phyloP scores from a whole-genome alignment of 495 filamentous ascomycete species.

The Hypoxylon intermedium region DNA sequence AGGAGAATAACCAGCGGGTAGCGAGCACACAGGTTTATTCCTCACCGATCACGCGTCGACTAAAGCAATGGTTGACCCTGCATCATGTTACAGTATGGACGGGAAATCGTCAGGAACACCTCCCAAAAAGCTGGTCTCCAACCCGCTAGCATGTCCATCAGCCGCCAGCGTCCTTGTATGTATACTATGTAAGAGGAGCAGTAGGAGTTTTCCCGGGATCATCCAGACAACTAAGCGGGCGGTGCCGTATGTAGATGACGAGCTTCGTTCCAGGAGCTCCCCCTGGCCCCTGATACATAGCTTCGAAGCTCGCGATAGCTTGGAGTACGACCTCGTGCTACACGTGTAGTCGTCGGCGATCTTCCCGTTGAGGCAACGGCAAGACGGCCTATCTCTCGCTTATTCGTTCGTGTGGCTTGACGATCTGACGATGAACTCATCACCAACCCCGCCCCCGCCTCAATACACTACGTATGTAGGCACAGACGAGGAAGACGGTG shows the following conservation, averaged over 20 bases:
- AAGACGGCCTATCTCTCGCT: conserved; percentile 24
- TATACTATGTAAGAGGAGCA: too few species aligned
- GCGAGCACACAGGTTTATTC: conserved; percentile 1
- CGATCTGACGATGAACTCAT: conserved; percentile 41
- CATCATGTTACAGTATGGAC: conserved; percentile 27
- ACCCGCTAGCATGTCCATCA: conserved; percentile 10
- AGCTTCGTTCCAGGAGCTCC: conserved; percentile 5
- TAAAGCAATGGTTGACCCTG: conserved; percentile 19
- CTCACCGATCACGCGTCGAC: conserved; percentile 31
- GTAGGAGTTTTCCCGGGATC: conserved; percentile 22
- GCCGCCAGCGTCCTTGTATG: conserved; percentile 1
- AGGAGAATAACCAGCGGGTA: not conserved
- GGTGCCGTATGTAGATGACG: conserved; percentile 35
- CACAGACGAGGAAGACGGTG: conserved; percentile 33
- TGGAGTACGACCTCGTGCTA: conserved; percentile 9
- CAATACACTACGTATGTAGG: too few species aligned
- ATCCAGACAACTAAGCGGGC: conserved; percentile 28
- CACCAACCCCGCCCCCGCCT: conserved; percentile 38
- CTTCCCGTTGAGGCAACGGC: conserved; percentile 10
- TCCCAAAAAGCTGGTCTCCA: conserved; percentile 32
- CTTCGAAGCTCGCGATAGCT: conserved; percentile 12
- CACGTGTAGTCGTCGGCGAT: conserved; percentile 4
- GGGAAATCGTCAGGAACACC: conserved; percentile 39
- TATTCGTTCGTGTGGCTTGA: conserved; percentile 35
- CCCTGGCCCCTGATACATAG: conserved; percentile 7